Evolutionary conservation across 2,329 filamentous ascomycete species (phyloP).

Genomic region (Diaporthe nobilis): DNA sequence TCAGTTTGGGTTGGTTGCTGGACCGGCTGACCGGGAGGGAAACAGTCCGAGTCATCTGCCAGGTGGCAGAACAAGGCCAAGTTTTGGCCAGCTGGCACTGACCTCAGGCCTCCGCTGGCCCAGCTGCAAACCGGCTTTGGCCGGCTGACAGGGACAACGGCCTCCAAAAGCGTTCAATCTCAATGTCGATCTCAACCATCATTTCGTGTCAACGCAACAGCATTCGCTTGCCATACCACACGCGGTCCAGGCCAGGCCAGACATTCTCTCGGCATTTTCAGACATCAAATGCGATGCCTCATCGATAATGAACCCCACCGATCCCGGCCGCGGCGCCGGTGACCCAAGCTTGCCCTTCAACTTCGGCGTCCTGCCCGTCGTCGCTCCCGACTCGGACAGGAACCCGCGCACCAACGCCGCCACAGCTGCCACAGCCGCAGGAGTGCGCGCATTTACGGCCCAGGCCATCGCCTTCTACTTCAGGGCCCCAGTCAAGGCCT

Average conservation of each 20-base stretch:
- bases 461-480: constrained; percentile 94
- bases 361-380: constrained; percentile 60
- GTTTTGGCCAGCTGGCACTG: background rate
- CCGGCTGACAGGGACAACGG: constrained; percentile 9
- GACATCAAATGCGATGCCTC: constrained; percentile 37
- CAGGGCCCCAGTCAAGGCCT: constrained; percentile 89
- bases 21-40: background rate
- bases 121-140: constrained; percentile 15
- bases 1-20: background rate
- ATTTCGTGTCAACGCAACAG: background rate
- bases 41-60: background rate
- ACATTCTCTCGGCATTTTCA: background rate
- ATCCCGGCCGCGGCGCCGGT: constrained; percentile 39
- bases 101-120: constrained; percentile 12
- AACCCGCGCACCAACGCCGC: constrained; percentile 68
- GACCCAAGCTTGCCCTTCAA: constrained; percentile 21
- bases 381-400: constrained; percentile 61
- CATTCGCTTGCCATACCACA: background rate
- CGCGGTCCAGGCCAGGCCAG: background rate
- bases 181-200: background rate
- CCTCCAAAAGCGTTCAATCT: background rate
- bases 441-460: constrained; percentile 85
- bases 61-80: background rate
- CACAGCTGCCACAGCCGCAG: constrained; percentile 85
- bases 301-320: constrained; percentile 40